Evolutionary conservation across 1,284 basidiomycete species (phyloP).

Genomic region (Pholiota adiposa): DNA sequence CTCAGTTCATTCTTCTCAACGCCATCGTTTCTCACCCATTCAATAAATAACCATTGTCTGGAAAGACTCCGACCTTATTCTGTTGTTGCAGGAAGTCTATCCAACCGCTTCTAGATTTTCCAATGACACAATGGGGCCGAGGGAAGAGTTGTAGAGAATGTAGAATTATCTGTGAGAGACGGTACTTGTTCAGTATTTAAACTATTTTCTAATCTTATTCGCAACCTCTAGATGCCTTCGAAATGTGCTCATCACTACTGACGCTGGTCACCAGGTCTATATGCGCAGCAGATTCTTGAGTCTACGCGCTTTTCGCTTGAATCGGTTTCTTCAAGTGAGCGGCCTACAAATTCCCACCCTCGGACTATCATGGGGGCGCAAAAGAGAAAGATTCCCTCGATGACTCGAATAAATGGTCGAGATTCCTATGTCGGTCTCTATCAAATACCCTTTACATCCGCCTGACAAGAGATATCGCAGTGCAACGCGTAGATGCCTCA

Average conservation of each 20-base stretch:
- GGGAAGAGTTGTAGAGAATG: no score
- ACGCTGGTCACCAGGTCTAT: background rate
- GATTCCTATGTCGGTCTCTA: background rate
- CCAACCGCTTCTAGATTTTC: no score
- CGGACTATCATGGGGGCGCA: slow-evolving; percentile 7
- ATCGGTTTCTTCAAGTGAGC: slow-evolving; percentile 6
- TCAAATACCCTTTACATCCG: background rate
- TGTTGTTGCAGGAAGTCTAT: no score
- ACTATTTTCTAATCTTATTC: background rate
- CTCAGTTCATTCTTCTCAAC: background rate
- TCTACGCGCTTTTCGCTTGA: background rate
- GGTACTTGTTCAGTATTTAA: background rate
- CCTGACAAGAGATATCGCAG: background rate
- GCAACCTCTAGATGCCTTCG: background rate
- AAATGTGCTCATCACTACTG: background rate
- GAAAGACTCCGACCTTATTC: no score
- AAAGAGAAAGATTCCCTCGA: slow-evolving; percentile 4
- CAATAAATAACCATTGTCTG: background rate
- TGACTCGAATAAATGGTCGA: slow-evolving; percentile 3
- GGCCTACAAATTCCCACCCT: slow-evolving; percentile 9
- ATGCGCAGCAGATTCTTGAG: slow-evolving; percentile 8
- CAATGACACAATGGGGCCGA: no score
- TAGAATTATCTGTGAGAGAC: background rate
- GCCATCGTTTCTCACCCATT: background rate
- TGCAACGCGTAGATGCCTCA: slow-evolving; percentile 2